These are phyloP conservation scores for Thamnidium elegans DNA, from an alignment of 192 early-diverging fungal genomes.

Conservation along the genomic window DNA sequence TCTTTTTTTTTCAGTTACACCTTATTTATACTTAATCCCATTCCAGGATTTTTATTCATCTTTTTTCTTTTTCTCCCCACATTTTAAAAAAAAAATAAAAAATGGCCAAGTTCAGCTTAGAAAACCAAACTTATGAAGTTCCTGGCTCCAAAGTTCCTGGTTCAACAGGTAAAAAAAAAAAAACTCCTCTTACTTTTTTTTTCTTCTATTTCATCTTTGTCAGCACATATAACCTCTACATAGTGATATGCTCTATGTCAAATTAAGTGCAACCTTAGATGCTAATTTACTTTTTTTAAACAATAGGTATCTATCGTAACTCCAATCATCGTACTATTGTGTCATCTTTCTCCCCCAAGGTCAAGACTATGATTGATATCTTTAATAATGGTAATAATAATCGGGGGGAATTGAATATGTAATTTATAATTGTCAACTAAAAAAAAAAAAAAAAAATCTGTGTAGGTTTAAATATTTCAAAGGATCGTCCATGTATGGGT, in stretches of 20 bases:
- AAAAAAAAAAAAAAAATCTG: not conserved
- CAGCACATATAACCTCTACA: not conserved
- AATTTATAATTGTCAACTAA: not conserved
- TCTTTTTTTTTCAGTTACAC: slow-evolving; percentile 14
- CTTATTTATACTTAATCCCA: not conserved
- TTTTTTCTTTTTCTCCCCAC: slow-evolving; percentile 7
- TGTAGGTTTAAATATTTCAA: slow-evolving; percentile 51
- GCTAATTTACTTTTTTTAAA: not conserved
- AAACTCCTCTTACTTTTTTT: not conserved
- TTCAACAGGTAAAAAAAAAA: slow-evolving; percentile 42
- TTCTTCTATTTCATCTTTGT: not conserved
- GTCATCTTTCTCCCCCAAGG: slow-evolving; percentile 39
- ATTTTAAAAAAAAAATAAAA: slow-evolving; percentile 5
- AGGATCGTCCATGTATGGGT: slow-evolving; percentile 61
- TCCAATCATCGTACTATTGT: slow-evolving; percentile 32
- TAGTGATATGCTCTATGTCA: not conserved
- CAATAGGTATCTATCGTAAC: slow-evolving; percentile 48
- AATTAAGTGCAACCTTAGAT: not conserved
- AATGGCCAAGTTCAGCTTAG: slow-evolving; percentile 40
- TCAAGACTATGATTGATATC: slow-evolving; percentile 48
- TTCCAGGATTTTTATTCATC: not conserved
- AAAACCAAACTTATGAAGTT: slow-evolving; percentile 50
- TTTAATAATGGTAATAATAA: slow-evolving; percentile 41
- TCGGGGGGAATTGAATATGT: not conserved
- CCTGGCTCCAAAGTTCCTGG: slow-evolving; percentile 48